phyloP scores from a whole-genome alignment of 306 rosid species.

The Corylus heterophylla region DNA sequence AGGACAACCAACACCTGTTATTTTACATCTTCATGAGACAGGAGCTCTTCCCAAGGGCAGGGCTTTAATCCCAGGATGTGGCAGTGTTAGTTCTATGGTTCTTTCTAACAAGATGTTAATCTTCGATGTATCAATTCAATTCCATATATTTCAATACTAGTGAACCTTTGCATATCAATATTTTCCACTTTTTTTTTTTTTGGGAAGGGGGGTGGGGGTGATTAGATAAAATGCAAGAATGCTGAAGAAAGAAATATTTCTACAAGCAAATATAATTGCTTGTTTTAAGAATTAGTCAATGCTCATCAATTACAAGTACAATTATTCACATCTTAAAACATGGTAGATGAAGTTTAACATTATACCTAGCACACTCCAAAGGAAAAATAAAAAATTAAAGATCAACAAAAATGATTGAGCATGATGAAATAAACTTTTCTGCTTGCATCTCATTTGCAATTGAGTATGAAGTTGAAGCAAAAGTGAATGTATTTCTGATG shows the following conservation, averaged over 20 bases:
- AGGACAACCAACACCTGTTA: slow-evolving; percentile 36
- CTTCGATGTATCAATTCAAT: neutral
- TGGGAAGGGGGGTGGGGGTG: too few species aligned
- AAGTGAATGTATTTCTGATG: neutral
- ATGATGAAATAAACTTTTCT: neutral
- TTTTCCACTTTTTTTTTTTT: too few species aligned
- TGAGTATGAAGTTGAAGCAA: neutral
- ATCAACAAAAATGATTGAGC: neutral
- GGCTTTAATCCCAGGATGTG: slow-evolving; percentile 47
- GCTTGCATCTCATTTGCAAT: neutral
- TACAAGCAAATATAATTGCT: neutral
- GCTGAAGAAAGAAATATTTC: neutral
- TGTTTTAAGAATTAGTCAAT: neutral
- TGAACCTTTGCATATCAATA: neutral
- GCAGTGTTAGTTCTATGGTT: slow-evolving; percentile 28
- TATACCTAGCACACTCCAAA: neutral
- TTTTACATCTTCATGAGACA: slow-evolving; percentile 33
- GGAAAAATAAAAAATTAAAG: neutral
- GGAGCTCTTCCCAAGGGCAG: slow-evolving; percentile 42
- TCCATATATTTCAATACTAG: neutral
- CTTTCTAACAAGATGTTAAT: neutral
- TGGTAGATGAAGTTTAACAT: neutral
- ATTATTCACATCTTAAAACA: neutral
- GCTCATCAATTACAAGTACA: neutral
- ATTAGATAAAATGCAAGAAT: too few species aligned